Evolutionary conservation across 2,329 filamentous ascomycete species (phyloP).

Genomic region (Basipetospora chlamydospora): DNA sequence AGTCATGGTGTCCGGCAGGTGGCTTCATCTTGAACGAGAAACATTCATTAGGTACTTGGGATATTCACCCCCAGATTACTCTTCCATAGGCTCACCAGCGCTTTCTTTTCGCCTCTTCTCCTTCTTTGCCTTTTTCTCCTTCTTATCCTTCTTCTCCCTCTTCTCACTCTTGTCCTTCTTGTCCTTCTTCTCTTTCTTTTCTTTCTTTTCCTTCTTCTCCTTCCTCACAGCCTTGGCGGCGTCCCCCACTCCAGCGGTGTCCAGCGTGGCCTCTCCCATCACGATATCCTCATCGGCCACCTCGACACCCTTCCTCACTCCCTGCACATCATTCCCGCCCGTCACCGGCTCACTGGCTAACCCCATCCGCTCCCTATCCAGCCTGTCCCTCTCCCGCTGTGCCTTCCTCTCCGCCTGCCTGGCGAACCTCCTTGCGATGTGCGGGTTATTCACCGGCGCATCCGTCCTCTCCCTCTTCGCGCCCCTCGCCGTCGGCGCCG

Average conservation of each 20-base stretch:
- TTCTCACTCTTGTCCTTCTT: background rate
- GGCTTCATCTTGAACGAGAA: too few relatives aligned
- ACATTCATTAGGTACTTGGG: too few relatives aligned
- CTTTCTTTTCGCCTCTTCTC: slow-evolving; percentile 6
- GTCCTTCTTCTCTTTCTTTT: background rate
- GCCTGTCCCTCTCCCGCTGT: background rate
- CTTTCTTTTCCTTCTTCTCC: background rate
- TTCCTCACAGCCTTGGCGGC: background rate
- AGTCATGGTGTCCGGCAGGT: too few relatives aligned
- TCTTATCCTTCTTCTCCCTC: slow-evolving; percentile 1
- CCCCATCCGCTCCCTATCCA: background rate
- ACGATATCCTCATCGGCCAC: background rate
- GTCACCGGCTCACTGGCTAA: too few relatives aligned
- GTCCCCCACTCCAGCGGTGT: background rate
- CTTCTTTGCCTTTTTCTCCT: slow-evolving; percentile 3
- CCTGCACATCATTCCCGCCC: too few relatives aligned
- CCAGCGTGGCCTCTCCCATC: background rate
- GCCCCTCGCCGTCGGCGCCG: slow-evolving; percentile 1
- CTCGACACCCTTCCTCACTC: background rate
- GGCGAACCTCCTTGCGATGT: slow-evolving; percentile 5
- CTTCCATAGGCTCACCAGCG: slow-evolving; percentile 5
- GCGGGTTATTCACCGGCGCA: slow-evolving; percentile 1
- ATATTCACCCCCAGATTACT: too few relatives aligned
- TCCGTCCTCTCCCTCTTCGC: background rate
- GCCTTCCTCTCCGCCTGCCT: slow-evolving; percentile 5